Evolutionary conservation across 495 filamentous ascomycete genomes (phyloP).

Genomic region (Oleoguttula mirabilis): DNA sequence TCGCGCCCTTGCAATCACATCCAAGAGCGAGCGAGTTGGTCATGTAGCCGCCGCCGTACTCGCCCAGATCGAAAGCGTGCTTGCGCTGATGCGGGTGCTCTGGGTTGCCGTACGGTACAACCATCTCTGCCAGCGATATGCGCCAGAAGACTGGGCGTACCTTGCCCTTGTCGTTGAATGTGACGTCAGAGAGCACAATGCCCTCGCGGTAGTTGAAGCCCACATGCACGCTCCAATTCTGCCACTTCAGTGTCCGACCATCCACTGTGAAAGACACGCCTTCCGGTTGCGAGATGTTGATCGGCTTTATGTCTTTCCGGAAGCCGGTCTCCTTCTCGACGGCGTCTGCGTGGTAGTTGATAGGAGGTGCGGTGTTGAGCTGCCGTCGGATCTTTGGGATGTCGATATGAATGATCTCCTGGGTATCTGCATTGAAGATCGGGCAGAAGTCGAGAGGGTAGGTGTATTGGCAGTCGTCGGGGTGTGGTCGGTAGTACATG

Average conservation of each 20-base stretch:
- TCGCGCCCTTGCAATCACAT: conserved; percentile 90
- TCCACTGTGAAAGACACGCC: conserved; percentile 83
- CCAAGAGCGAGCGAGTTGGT: conserved; percentile 80
- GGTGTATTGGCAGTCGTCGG: conserved; percentile 82
- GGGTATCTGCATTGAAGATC: conserved; percentile 74
- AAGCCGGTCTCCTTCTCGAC: conserved; percentile 59
- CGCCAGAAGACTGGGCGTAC: conserved; percentile 77
- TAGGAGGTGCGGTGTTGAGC: conserved; percentile 57
- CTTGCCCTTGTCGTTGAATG: conserved; percentile 75
- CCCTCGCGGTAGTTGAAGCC: conserved; percentile 97
- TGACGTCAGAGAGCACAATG: conserved; percentile 82
- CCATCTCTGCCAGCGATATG: conserved; percentile 91
- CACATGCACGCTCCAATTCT: conserved; percentile 90
- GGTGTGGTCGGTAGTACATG: conserved; percentile 86
- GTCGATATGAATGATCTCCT: conserved; percentile 80
- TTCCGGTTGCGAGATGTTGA: conserved; percentile 89
- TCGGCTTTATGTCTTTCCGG: conserved; percentile 74
- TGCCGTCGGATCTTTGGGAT: conserved; percentile 69
- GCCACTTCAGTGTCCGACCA: conserved; percentile 73
- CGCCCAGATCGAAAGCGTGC: conserved; percentile 87
- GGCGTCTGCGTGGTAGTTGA: conserved; percentile 68
- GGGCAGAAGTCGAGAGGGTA: conserved; percentile 92
- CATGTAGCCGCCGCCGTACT: conserved; percentile 94
- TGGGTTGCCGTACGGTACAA: conserved; percentile 89
- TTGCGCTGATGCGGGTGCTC: conserved; percentile 88